These are phyloP conservation scores for Balakata baccata DNA, from an alignment of 345 rosid species.

Conservation along the genomic window DNA sequence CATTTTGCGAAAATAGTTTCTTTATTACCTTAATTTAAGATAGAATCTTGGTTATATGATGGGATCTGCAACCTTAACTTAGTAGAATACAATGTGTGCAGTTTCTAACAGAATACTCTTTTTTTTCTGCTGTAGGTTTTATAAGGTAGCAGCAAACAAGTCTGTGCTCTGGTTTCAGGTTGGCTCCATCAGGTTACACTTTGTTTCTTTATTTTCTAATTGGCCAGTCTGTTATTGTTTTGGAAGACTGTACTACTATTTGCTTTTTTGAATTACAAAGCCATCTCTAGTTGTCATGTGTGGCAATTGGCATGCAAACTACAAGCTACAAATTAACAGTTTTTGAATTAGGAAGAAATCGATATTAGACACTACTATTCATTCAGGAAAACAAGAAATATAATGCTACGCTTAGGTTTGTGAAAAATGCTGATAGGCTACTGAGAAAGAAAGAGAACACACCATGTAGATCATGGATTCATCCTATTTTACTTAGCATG, in stretches of 20 bases:
- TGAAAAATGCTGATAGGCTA: neutral
- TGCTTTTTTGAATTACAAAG: neutral
- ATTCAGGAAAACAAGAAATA: neutral
- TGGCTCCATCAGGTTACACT: slow-evolving; percentile 91
- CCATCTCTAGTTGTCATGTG: neutral
- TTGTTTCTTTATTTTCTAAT: slow-evolving; percentile 37
- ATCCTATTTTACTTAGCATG: neutral
- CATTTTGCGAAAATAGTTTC: neutral
- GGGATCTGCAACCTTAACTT: neutral
- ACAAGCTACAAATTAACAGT: neutral
- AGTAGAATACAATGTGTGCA: neutral
- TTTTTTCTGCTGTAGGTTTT: slow-evolving; percentile 54
- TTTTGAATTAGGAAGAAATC: neutral
- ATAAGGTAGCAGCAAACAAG: slow-evolving; percentile 59
- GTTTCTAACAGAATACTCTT: slow-evolving; percentile 6
- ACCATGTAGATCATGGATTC: neutral
- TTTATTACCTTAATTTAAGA: neutral
- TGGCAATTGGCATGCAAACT: slow-evolving; percentile 5
- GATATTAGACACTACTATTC: neutral
- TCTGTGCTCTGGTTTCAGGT: slow-evolving; percentile 99
- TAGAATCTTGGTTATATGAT: neutral
- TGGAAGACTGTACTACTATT: neutral
- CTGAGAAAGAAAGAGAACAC: neutral
- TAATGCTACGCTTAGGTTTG: neutral
- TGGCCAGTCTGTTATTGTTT: neutral